phyloP scores from a whole-genome alignment of 805 yeast species.

The Saccharomycopsis selenospora region DNA sequence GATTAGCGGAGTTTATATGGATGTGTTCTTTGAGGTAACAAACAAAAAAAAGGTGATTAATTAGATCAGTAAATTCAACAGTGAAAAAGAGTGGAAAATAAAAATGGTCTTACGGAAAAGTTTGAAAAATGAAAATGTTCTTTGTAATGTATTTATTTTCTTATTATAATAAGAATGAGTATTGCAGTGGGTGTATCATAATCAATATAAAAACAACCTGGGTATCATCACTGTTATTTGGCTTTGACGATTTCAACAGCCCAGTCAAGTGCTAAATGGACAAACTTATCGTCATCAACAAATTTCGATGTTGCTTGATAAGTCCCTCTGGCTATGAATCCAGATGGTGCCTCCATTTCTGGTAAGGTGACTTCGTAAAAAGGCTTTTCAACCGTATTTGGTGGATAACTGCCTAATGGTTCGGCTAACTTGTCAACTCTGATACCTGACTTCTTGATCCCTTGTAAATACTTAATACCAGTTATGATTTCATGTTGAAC shows the following conservation, averaged over 20 bases:
- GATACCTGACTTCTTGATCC: slow-evolving; percentile 80
- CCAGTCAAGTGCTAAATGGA: slow-evolving; percentile 77
- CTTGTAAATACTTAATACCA: slow-evolving; percentile 80
- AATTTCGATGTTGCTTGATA: slow-evolving; percentile 78
- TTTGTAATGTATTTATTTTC: too few species aligned
- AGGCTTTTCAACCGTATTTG: slow-evolving; percentile 76
- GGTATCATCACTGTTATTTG: too few species aligned
- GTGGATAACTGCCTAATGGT: slow-evolving; percentile 87
- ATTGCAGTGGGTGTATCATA: too few species aligned
- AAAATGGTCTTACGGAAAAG: too few species aligned
- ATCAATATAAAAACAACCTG: too few species aligned
- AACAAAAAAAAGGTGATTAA: too few species aligned
- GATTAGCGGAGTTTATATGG: too few species aligned
- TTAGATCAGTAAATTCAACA: too few species aligned
- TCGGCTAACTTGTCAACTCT: slow-evolving; percentile 81
- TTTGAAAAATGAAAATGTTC: too few species aligned
- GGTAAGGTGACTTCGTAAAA: slow-evolving; percentile 56
- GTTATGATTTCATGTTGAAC: slow-evolving; percentile 89
- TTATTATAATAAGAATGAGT: too few species aligned
- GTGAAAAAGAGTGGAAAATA: too few species aligned
- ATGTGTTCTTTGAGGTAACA: too few species aligned
- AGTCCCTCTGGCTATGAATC: slow-evolving; percentile 79
- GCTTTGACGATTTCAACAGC: slow-evolving; percentile 68
- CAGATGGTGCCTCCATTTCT: slow-evolving; percentile 85
- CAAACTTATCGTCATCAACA: slow-evolving; percentile 75